phyloP scores from a whole-genome alignment of 805 yeast species.

The Schizosaccharomyces cryophilus region DNA sequence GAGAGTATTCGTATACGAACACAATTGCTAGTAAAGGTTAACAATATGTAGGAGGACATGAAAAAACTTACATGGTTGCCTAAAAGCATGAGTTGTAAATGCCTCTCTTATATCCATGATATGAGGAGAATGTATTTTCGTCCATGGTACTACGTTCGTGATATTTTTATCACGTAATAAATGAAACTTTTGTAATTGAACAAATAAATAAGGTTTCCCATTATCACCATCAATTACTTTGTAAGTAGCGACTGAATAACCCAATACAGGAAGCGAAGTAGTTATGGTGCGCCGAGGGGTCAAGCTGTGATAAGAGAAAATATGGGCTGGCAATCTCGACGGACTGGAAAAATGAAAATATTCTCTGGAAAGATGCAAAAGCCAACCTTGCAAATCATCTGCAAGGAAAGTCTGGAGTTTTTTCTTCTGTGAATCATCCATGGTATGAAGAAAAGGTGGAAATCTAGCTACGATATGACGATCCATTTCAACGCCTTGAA shows the following conservation, averaged over 20 bases:
- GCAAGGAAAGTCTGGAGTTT: background rate
- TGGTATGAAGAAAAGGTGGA: background rate
- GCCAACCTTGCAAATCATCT: background rate
- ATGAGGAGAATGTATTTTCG: background rate
- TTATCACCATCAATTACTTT: background rate
- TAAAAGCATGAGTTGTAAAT: conserved; percentile 1
- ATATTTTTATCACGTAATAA: background rate
- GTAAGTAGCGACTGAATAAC: background rate
- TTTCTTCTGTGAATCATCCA: background rate
- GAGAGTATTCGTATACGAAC: background rate
- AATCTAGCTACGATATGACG: background rate
- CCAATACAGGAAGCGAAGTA: background rate
- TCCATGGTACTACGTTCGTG: background rate
- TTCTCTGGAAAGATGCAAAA: background rate
- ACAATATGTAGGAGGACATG: background rate
- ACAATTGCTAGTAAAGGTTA: background rate
- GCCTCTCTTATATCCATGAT: background rate
- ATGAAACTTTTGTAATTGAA: background rate
- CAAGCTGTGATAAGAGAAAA: background rate
- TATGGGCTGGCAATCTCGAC: background rate
- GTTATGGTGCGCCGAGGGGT: background rate
- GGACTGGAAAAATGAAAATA: background rate
- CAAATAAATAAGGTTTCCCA: background rate
- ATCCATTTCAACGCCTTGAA: background rate
- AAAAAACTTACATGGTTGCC: background rate